Conservation (phyloP, 345 rosid species). For the Brassica carinata region DNA sequence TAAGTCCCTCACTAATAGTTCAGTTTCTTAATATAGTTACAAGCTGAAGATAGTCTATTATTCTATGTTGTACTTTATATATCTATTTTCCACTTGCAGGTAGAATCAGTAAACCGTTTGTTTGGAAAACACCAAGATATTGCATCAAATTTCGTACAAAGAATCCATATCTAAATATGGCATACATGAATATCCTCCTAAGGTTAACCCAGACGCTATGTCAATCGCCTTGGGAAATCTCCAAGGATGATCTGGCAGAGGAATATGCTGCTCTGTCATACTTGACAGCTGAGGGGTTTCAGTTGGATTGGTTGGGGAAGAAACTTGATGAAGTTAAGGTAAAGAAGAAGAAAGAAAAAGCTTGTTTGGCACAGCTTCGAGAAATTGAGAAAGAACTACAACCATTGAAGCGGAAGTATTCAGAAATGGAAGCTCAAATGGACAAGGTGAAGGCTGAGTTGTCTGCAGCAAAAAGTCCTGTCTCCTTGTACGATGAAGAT, state of each 20-base stretch:
- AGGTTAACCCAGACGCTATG: not conserved
- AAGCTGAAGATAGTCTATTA: not conserved
- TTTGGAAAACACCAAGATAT: not conserved
- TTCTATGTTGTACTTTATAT: not conserved
- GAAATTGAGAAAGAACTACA: not conserved
- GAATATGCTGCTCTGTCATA: not conserved
- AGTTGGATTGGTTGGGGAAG: conserved; percentile 23
- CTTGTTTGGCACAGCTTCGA: not conserved
- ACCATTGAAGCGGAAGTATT: not conserved
- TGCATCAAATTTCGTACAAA: not conserved
- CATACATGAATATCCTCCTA: not conserved
- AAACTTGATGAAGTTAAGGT: conserved; percentile 13
- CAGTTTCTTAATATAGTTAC: not conserved
- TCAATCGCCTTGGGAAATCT: not conserved
- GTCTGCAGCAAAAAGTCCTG: not conserved
- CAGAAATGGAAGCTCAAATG: not conserved
- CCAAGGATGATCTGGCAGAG: not conserved
- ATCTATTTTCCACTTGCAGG: not conserved
- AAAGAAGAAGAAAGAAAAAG: conserved; percentile 6
- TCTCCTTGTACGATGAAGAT: not conserved
- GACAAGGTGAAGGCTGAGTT: not conserved
- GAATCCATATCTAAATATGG: not conserved
- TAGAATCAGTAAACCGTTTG: not conserved
- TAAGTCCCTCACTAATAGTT: not conserved
- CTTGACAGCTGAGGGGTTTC: conserved; percentile 5